phyloP scores from a whole-genome alignment of 345 rosid genomes.

The Populus pruinosa region DNA sequence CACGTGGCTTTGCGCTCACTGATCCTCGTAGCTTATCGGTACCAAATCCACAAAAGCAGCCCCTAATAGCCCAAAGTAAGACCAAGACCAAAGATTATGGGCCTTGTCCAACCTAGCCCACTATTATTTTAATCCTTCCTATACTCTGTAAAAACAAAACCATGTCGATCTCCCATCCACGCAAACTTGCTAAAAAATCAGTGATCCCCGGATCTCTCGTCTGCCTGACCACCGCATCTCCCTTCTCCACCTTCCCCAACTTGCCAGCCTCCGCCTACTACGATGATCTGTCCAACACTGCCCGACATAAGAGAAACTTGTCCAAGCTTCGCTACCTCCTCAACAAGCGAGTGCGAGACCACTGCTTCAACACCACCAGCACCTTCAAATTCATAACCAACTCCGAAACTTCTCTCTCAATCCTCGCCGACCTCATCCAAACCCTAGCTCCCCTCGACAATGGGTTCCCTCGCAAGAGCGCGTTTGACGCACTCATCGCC shows the following conservation, averaged over 20 bases:
- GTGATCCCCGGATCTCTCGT: constrained; percentile 7
- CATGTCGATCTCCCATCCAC: constrained; percentile 14
- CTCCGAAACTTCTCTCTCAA: constrained; percentile 37
- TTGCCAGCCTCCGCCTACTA: constrained; percentile 50
- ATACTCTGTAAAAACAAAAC: too few species aligned
- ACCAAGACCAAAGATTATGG: too few species aligned
- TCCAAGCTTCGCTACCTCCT: constrained; percentile 50
- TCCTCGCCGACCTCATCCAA: constrained; percentile 40
- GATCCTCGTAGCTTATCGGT: too few species aligned
- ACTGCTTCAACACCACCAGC: constrained; percentile 53
- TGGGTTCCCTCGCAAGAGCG: constrained; percentile 50
- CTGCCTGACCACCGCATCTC: constrained; percentile 13
- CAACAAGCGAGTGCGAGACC: constrained; percentile 51
- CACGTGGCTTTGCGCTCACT: too few species aligned
- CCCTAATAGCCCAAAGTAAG: too few species aligned
- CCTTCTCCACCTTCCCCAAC: constrained; percentile 30
- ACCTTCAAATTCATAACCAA: constrained; percentile 68
- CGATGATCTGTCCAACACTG: constrained; percentile 49
- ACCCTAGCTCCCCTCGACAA: constrained; percentile 45
- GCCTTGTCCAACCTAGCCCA: neutral
- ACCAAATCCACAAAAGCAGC: too few species aligned
- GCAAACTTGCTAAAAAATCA: constrained; percentile 13
- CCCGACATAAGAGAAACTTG: constrained; percentile 51
- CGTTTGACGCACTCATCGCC: constrained; percentile 57
- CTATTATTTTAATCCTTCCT: too few species aligned